A percentile compares a stretch with the other conserved stretches of the same genome.
Conservation (phyloP, 202 grass and related monocot species). For the Brachypodium distachyon region DNA sequence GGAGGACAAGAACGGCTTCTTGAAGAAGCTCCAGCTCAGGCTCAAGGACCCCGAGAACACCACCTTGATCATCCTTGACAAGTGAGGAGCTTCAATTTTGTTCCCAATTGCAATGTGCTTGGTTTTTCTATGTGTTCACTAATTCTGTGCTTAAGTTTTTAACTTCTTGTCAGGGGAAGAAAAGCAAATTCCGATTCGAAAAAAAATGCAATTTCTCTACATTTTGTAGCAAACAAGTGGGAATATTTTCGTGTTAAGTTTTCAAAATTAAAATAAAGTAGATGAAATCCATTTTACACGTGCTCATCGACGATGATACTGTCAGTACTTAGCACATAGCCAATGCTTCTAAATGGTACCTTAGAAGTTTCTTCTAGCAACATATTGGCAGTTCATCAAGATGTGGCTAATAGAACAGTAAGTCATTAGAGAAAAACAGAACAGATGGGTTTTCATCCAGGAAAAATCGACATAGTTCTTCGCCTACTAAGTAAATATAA, state of each 20-base stretch:
- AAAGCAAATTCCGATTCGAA: too few species aligned
- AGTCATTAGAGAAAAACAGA: not conserved
- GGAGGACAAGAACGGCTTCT: slow-evolving; percentile 59
- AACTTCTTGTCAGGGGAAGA: not conserved
- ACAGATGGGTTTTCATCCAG: not conserved
- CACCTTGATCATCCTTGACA: slow-evolving; percentile 68
- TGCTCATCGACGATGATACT: not conserved
- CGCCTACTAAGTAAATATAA: not conserved
- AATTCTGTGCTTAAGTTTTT: not conserved
- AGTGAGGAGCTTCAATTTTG: slow-evolving; percentile 33
- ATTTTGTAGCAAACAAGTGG: not conserved
- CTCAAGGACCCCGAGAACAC: slow-evolving; percentile 72
- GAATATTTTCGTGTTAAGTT: not conserved
- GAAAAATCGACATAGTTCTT: not conserved
- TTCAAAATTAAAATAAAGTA: not conserved
- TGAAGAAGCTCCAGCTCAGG: slow-evolving; percentile 53
- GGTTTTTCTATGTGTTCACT: not conserved
- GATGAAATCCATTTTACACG: not conserved
- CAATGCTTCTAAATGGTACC: not conserved
- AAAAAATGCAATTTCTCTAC: not conserved
- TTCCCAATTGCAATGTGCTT: slow-evolving; percentile 1
- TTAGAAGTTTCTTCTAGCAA: not conserved
- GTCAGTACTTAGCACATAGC: not conserved
- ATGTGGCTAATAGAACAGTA: not conserved
- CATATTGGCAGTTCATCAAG: not conserved